Evolutionary conservation across 2,329 filamentous ascomycete species (phyloP).

Genomic region (Blastomyces emzantsi): DNA sequence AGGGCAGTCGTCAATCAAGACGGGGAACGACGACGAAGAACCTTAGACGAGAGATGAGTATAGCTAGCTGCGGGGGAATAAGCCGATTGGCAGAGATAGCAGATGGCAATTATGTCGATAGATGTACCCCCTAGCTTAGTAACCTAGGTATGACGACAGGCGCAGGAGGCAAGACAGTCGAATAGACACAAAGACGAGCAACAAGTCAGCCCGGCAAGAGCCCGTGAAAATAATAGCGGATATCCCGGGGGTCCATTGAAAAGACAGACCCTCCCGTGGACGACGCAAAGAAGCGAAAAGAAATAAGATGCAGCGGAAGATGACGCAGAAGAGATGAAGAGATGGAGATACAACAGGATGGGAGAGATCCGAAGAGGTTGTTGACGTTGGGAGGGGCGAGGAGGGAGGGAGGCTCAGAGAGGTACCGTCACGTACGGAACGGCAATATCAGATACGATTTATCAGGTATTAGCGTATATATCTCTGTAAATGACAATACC

Average conservation of each 20-base stretch:
- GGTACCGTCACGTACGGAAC: constrained; percentile 2
- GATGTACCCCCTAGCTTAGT: background rate
- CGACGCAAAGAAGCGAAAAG: background rate
- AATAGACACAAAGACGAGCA: constrained; percentile 21
- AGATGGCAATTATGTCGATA: background rate
- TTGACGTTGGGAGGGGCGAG: background rate
- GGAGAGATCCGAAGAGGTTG: background rate
- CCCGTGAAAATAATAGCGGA: constrained; percentile 14
- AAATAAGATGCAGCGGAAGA: background rate
- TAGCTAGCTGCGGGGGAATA: background rate
- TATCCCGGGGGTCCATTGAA: constrained; percentile 6
- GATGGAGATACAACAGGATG: background rate
- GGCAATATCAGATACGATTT: background rate
- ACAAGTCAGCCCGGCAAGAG: constrained; percentile 18
- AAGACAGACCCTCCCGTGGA: background rate
- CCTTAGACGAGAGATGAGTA: background rate
- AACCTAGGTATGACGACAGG: background rate
- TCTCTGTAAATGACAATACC: background rate
- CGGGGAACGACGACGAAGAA: background rate
- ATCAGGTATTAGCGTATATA: background rate
- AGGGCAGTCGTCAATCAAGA: background rate
- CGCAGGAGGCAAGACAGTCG: background rate
- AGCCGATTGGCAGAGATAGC: background rate
- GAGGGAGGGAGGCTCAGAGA: background rate
- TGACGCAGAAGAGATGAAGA: background rate